These are phyloP conservation scores for Phlebopus sp. DNA, from an alignment of 1,284 basidiomycete species.

Conservation along the genomic window DNA sequence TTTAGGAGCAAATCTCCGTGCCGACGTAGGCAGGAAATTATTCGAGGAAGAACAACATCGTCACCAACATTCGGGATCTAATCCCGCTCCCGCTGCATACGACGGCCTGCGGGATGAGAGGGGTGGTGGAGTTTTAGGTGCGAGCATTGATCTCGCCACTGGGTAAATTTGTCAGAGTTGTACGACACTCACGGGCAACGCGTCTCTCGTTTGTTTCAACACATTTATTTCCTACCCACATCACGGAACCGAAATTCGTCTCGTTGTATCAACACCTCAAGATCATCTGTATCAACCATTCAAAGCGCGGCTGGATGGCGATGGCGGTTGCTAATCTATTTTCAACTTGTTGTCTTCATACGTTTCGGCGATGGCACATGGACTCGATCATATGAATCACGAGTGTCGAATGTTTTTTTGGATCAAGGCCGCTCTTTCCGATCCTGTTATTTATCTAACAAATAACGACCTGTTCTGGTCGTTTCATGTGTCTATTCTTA, in stretches of 20 bases:
- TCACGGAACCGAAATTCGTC: conserved; percentile 23
- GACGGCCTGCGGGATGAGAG: conserved; percentile 27
- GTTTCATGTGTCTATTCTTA: conserved; percentile 24
- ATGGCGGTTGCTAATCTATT: conserved; percentile 28
- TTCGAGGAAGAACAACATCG: conserved; percentile 65
- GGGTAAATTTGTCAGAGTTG: conserved; percentile 14
- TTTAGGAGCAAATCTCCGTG: conserved; percentile 44
- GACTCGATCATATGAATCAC: conserved; percentile 23
- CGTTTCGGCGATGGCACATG: conserved; percentile 22
- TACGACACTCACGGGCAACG: neutral
- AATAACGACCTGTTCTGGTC: conserved; percentile 12
- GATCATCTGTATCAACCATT: conserved; percentile 30
- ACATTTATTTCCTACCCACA: conserved; percentile 17
- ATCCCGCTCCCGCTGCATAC: conserved; percentile 12
- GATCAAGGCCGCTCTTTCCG: conserved; percentile 12
- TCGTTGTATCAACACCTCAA: conserved; percentile 28
- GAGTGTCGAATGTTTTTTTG: conserved; percentile 20
- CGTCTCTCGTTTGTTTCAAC: conserved; percentile 12
- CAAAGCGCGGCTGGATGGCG: conserved; percentile 17
- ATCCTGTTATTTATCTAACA: conserved; percentile 21
- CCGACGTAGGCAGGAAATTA: conserved; percentile 63
- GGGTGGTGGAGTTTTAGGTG: conserved; percentile 23
- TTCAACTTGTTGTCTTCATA: conserved; percentile 25
- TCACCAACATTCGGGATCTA: conserved; percentile 24
- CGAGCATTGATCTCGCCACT: conserved; percentile 29